These are phyloP conservation scores for Phytophthora rubi DNA, from an alignment of 352 stramenopile genomes.

Conservation along the genomic window DNA sequence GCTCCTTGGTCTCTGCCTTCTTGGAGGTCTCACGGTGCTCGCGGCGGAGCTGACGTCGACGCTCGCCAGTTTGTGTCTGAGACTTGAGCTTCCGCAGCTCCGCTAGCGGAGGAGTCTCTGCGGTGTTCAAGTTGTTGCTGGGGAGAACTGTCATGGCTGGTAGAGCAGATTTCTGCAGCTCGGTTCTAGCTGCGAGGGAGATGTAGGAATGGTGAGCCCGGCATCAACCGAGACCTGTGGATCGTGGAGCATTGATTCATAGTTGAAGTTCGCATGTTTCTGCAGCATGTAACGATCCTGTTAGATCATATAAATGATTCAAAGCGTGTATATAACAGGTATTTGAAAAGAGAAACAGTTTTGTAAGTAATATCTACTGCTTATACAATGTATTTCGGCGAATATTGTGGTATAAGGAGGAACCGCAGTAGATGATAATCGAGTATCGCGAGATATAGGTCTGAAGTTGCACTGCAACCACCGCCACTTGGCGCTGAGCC, in stretches of 20 bases:
- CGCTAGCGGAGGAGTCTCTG: conserved; percentile 6
- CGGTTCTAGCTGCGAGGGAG: conserved; percentile 4
- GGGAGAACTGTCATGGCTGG: conserved; percentile 16
- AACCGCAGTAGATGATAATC: background rate
- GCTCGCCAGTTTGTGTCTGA: conserved; percentile 17
- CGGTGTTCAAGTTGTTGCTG: background rate
- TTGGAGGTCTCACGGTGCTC: conserved; percentile 14
- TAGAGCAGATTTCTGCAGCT: background rate
- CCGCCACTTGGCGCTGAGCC: conserved; percentile 4
- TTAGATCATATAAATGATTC: background rate
- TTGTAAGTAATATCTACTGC: too few relatives aligned
- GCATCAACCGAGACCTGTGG: background rate
- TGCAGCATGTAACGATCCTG: conserved; percentile 7
- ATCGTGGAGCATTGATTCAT: conserved; percentile 23
- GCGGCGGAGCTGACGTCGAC: conserved; percentile 21
- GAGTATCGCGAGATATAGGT: conserved; percentile 1
- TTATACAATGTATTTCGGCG: too few relatives aligned
- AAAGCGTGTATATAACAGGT: background rate
- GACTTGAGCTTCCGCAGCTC: conserved; percentile 29
- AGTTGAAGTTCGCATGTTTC: conserved; percentile 32
- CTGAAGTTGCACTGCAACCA: conserved; percentile 19
- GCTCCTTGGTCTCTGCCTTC: conserved; percentile 6
- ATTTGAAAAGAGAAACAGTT: background rate
- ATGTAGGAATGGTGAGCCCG: conserved; percentile 23
- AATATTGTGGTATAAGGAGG: background rate